Evolutionary conservation across 2,329 filamentous ascomycete species (phyloP), one percentile per base, ranked within the genome.

Genomic region (Chaetomium sp.): DNA sequence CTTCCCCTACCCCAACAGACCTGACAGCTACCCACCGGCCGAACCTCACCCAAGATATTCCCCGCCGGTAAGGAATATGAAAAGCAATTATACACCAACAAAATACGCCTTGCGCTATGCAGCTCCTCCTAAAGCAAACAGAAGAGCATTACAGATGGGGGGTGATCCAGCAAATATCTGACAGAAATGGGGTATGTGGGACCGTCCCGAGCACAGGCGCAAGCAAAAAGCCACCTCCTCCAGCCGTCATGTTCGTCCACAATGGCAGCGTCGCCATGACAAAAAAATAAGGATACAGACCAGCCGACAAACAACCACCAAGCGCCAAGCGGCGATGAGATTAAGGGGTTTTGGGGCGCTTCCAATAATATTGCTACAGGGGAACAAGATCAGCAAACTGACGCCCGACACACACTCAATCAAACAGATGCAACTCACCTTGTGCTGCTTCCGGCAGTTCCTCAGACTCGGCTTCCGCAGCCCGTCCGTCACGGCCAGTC

Each of bases 391-490:
- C 62, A 54, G 57, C 25, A 54, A 12, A 50, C 7, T 27, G 19
- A 51, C 19, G 9, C 13, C 35, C 9, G 13, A 13, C 31, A 51
- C 38, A 59, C 69, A 59, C 45, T 23, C 45, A 23, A 21, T 23
- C 45, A 23, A 21, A 42, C 7, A n/a, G 55, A 13, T 38, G 42
- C 38, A 49, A 67, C 81, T 74, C 85, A 98, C 94, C 91, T 98
- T 98, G 79, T 99, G 95, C 75, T 95, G 92, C 80, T 97, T 98
- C 73, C 95, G 86, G 74, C 95, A 97, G 74, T 89, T 90, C 70
- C 95, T 85, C 73, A 99, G 80, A 72, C 92, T 95, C 51, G 93
- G 94, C 78, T 96, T 97, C 63, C 92, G 85, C 75, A 97, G 81
- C 60, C 92, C 91, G 70, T 93, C 89, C 1, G 93, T 92, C 16